Percentiles rank a stretch among this genome's conserved stretches.
Evolutionary conservation across 2,329 filamentous ascomycete genomes (phyloP).

Genomic region (Penicillium sp.): DNA sequence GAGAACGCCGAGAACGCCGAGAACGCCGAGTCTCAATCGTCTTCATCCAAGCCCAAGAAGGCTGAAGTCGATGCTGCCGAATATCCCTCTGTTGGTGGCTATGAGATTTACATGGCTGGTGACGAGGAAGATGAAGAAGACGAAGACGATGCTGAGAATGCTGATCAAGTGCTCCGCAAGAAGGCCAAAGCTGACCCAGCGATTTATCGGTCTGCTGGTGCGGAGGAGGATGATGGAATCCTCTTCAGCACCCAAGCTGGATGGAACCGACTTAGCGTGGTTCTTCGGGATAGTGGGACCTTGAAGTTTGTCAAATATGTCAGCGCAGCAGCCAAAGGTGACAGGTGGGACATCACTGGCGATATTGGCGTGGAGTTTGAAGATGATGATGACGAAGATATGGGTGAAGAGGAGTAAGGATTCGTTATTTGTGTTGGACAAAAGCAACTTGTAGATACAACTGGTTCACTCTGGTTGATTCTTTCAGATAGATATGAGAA

Average conservation of each 20-base stretch:
- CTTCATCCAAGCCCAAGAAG: constrained; percentile 30
- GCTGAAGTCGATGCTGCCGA: constrained; percentile 24
- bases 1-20: constrained; percentile 30
- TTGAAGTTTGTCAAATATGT: constrained; percentile 97
- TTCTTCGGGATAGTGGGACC: constrained; percentile 77
- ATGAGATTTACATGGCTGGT: constrained; percentile 82
- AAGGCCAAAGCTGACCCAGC: constrained; percentile 61
- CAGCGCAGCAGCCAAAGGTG: constrained; percentile 71
- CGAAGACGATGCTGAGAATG: constrained; percentile 35
- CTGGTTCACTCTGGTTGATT: too few species aligned
- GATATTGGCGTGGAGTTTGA: constrained; percentile 64
- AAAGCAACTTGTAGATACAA: constrained; percentile 6
- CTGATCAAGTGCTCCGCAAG: constrained; percentile 32
- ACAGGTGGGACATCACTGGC: constrained; percentile 85
- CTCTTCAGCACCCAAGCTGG: constrained; percentile 62
- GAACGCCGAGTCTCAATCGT: constrained; percentile 22
- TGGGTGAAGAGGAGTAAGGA: constrained; percentile 23
- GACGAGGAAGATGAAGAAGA: constrained; percentile 63
- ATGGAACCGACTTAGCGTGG: constrained; percentile 91
- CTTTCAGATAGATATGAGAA: too few species aligned
- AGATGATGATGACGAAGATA: constrained; percentile 44
- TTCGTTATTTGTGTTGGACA: not conserved
- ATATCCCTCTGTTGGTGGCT: constrained; percentile 44
- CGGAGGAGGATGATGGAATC: constrained; percentile 68
- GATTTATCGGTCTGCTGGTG: constrained; percentile 66